Conservation (phyloP, 2,329 filamentous ascomycete genomes). For the Helicocarpus griseus region DNA sequence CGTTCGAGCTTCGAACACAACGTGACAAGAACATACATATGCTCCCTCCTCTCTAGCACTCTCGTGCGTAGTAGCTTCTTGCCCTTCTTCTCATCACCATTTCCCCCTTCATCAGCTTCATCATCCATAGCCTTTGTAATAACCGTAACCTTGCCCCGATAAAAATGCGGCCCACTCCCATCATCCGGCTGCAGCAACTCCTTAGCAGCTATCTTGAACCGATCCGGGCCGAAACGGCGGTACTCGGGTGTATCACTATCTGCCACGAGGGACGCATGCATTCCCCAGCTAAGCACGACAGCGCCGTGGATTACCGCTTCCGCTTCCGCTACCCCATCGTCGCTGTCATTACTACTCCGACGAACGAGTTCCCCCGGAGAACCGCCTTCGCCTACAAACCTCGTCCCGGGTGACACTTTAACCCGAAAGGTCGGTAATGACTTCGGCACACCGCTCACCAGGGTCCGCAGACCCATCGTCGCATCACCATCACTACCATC, state of each 20-base stretch:
- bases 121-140: slow-evolving; percentile 18
- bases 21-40: slow-evolving; percentile 68
- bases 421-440: slow-evolving; percentile 55
- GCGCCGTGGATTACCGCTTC: slow-evolving; percentile 51
- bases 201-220: slow-evolving; percentile 77
- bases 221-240: slow-evolving; percentile 62
- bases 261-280: slow-evolving; percentile 80
- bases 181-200: slow-evolving; percentile 57
- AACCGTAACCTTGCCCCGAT: slow-evolving; percentile 44
- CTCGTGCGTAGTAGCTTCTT: slow-evolving; percentile 22
- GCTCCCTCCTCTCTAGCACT: slow-evolving; percentile 36
- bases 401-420: slow-evolving; percentile 50
- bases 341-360: slow-evolving; percentile 11
- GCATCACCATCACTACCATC: too few species aligned
- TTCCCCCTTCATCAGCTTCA: slow-evolving; percentile 8
- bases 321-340: slow-evolving; percentile 9
- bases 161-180: slow-evolving; percentile 45
- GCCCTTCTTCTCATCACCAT: too few species aligned
- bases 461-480: slow-evolving; percentile 42
- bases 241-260: slow-evolving; percentile 82
- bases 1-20: slow-evolving; percentile 74
- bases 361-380: slow-evolving; percentile 29
- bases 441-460: slow-evolving; percentile 48
- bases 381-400: slow-evolving; percentile 34
- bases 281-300: slow-evolving; percentile 81